A percentile compares a stretch with the other conserved stretches of the same genome.
These are phyloP conservation scores for Rhodotorula diobovata DNA, from an alignment of 768 basidiomycete genomes.

Conservation along the genomic window DNA sequence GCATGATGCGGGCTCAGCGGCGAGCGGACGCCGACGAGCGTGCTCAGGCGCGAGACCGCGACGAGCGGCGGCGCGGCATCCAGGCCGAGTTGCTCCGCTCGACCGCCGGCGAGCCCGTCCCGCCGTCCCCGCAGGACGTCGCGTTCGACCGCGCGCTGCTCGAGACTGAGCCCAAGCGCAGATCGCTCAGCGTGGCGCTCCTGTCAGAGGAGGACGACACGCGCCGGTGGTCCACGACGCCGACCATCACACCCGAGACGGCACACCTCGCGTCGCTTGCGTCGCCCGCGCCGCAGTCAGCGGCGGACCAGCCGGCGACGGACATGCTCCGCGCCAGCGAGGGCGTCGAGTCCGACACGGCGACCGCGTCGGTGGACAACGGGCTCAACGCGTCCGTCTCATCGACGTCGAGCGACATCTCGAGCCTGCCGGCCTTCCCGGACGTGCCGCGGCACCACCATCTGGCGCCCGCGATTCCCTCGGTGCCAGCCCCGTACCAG, in stretches of 20 bases:
- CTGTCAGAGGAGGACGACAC: slow-evolving; percentile 11
- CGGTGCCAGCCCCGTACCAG: background rate
- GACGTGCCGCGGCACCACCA: slow-evolving; percentile 18
- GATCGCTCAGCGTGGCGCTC: slow-evolving; percentile 4
- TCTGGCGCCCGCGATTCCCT: background rate
- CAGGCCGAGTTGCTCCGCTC: slow-evolving; percentile 10
- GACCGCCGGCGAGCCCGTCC: too few relatives aligned
- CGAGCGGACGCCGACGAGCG: background rate
- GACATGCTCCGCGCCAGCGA: background rate
- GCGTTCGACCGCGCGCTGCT: slow-evolving; percentile 25
- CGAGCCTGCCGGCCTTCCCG: slow-evolving; percentile 24
- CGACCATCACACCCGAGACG: background rate
- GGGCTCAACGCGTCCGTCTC: slow-evolving; percentile 13
- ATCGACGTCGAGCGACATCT: slow-evolving; percentile 23
- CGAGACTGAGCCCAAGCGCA: slow-evolving; percentile 18
- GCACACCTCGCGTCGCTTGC: background rate
- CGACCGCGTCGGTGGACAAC: background rate
- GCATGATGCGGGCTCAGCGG: slow-evolving; percentile 24
- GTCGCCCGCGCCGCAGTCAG: too few relatives aligned
- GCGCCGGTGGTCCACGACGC: background rate
- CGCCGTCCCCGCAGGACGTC: background rate
- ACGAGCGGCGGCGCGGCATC: slow-evolving; percentile 9
- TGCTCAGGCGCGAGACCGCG: background rate
- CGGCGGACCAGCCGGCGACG: too few relatives aligned
- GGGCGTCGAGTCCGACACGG: background rate